phyloP scores from a whole-genome alignment of 176 grass and related monocot genomes.

The Aegilops umbellulata region DNA sequence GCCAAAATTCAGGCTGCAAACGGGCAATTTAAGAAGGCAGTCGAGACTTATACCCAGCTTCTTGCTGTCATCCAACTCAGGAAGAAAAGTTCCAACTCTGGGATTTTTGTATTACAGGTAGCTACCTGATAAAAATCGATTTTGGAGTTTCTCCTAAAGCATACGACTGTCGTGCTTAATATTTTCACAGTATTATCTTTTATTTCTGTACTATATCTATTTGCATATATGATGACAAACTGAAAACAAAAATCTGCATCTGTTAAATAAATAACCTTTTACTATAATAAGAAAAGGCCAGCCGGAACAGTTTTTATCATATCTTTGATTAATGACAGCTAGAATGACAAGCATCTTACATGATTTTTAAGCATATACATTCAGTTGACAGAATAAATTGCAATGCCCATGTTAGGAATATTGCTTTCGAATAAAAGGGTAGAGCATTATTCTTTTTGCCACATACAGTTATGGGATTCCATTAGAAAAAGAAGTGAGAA shows the following conservation, averaged over 20 bases:
- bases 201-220: not conserved
- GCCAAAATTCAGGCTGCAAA: constrained; percentile 75
- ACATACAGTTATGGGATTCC: constrained; percentile 1
- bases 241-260: not conserved
- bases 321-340: not conserved
- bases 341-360: not conserved
- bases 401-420: not conserved
- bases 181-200: not conserved
- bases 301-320: not conserved
- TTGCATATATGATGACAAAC: not conserved
- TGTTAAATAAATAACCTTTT: not conserved
- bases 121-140: not conserved
- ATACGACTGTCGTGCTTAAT: not conserved
- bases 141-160: not conserved
- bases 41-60: constrained; percentile 74
- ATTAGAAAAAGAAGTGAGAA: not conserved
- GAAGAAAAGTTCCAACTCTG: constrained; percentile 54
- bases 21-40: constrained; percentile 57
- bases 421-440: not conserved
- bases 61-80: constrained; percentile 70
- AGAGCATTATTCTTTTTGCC: not conserved
- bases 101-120: constrained; percentile 63
- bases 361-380: not conserved
- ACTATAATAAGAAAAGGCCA: not conserved
- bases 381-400: not conserved